A percentile compares a stretch with the other conserved stretches of the same genome.
These are phyloP conservation scores for Phylloporus sp. DNA, from an alignment of 1,284 basidiomycete genomes.

Conservation along the genomic window DNA sequence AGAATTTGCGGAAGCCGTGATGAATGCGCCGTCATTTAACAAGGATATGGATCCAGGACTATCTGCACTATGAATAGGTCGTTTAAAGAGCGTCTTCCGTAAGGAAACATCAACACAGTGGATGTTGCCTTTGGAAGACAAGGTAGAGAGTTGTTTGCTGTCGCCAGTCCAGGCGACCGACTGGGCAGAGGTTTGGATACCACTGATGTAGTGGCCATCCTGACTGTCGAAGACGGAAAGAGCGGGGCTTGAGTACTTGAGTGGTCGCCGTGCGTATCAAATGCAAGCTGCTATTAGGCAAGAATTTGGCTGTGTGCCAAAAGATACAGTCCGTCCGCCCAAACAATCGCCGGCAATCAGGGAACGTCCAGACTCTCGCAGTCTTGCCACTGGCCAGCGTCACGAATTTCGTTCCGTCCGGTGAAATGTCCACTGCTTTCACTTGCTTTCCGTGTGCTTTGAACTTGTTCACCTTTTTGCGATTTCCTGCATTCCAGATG, in stretches of 20 bases:
- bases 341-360: not conserved
- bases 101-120: not conserved
- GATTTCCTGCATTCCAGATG: not conserved
- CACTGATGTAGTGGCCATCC: not conserved
- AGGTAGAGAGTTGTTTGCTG: not conserved
- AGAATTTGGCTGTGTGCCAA: not conserved
- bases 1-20: not conserved
- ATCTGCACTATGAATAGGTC: not conserved
- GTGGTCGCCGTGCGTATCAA: not conserved
- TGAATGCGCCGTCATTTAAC: not conserved
- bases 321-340: not conserved
- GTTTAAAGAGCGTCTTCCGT: not conserved
- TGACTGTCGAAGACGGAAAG: not conserved
- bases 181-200: not conserved
- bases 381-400: not conserved
- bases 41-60: not conserved
- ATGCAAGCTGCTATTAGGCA: not conserved
- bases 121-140: not conserved
- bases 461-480: not conserved
- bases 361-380: not conserved
- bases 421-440: not conserved
- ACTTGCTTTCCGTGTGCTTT: not conserved
- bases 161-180: not conserved
- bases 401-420: not conserved
- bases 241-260: not conserved